These are phyloP conservation scores for Musa beccarii DNA, from an alignment of 176 grass and related monocot genomes.

Conservation along the genomic window DNA sequence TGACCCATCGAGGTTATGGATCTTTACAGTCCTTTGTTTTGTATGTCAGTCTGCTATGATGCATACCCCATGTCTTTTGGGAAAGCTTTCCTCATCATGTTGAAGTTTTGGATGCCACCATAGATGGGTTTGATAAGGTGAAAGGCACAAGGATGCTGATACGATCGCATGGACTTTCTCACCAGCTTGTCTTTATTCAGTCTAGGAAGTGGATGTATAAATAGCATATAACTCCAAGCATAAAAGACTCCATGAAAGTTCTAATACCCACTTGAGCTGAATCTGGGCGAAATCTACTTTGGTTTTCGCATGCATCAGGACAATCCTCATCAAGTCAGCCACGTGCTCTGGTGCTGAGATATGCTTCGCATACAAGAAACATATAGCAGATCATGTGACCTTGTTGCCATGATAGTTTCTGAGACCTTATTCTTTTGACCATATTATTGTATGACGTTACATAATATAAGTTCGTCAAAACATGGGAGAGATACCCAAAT, in stretches of 20 bases:
- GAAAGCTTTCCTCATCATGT: background rate
- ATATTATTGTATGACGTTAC: no score
- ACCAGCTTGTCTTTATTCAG: background rate
- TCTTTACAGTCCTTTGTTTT: background rate
- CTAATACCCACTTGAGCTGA: slow-evolving; percentile 10
- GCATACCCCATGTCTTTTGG: background rate
- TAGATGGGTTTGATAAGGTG: background rate
- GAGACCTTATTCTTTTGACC: background rate
- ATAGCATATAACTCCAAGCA: background rate
- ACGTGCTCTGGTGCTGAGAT: background rate
- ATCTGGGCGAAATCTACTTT: slow-evolving; percentile 4
- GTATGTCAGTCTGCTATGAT: background rate
- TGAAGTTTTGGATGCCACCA: background rate
- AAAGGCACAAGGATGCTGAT: background rate
- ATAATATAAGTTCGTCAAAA: no score
- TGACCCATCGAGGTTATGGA: background rate
- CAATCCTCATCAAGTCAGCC: background rate
- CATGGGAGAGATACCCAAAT: no score
- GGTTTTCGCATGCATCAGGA: background rate
- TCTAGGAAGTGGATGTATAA: background rate
- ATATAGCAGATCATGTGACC: background rate
- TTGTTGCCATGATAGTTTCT: background rate
- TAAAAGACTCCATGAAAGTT: background rate
- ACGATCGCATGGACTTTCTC: background rate
- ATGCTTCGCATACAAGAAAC: background rate